phyloP scores from a whole-genome alignment of 2,329 filamentous ascomycete genomes.

The Curvularia spicifera region DNA sequence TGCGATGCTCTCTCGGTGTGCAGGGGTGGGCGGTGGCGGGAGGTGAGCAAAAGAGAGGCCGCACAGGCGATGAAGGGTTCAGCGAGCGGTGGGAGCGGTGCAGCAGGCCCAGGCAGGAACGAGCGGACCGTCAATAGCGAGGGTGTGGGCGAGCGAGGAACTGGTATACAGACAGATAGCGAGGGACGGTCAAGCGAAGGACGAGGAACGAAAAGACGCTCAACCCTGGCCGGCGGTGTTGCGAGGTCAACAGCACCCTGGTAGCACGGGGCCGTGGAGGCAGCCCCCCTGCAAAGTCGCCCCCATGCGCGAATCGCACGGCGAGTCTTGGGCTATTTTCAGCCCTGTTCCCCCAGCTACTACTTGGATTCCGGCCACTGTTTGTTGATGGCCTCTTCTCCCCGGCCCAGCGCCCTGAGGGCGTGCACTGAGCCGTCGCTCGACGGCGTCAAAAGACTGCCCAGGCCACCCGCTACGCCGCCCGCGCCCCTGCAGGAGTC shows the following conservation, averaged over 20 bases:
- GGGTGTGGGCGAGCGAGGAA: background rate
- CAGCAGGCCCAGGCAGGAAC: conserved; percentile 29
- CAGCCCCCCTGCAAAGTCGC: conserved; percentile 14
- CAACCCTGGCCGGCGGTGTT: conserved; percentile 27
- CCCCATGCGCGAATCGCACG: conserved; percentile 15
- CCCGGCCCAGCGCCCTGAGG: background rate
- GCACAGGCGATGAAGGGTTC: conserved; percentile 21
- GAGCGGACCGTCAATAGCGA: conserved; percentile 13
- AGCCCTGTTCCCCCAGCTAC: conserved; percentile 12
- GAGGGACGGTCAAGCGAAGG: conserved; percentile 26
- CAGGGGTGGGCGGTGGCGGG: background rate
- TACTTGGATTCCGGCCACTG: background rate
- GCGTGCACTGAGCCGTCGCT: conserved; percentile 4
- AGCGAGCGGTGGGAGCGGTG: conserved; percentile 27
- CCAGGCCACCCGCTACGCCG: background rate
- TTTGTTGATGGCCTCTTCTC: background rate
- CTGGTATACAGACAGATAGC: background rate
- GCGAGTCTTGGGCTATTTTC: conserved; percentile 24
- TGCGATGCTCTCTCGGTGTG: conserved; percentile 4
- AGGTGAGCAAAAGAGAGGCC: conserved; percentile 2
- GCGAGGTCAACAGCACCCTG: conserved; percentile 31
- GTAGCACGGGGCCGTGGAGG: conserved; percentile 18
- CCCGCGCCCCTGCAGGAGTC: background rate
- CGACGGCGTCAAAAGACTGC: background rate
- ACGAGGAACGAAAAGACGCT: conserved; percentile 23